Conservation (phyloP, 2,329 filamentous ascomycete species). For the Cordyceps farinosa region DNA sequence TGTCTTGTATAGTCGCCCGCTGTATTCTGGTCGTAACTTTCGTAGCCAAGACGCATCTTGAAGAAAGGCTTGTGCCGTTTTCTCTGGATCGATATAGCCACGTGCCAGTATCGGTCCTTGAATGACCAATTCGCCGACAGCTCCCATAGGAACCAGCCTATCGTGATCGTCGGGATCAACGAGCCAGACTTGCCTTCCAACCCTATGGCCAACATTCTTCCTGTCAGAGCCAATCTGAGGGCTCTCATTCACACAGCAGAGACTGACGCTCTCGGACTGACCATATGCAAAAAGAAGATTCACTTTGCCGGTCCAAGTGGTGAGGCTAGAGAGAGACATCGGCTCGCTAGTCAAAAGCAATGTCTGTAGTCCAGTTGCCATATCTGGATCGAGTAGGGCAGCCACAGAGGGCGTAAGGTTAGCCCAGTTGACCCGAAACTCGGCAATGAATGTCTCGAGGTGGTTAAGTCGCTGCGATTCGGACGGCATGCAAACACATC, state of each 20-base stretch:
- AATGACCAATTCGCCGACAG: conserved; percentile 22
- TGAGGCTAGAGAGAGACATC: not conserved
- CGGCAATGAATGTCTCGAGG: conserved; percentile 16
- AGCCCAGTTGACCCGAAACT: conserved; percentile 15
- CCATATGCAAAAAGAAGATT: conserved; percentile 6
- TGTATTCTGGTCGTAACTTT: not conserved
- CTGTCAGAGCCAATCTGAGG: not conserved
- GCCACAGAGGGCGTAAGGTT: conserved; percentile 14
- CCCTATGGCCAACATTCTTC: conserved; percentile 14
- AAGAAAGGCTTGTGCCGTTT: conserved; percentile 25
- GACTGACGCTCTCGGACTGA: not conserved
- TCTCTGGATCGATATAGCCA: conserved; percentile 19
- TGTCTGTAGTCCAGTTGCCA: not conserved
- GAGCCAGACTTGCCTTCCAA: conserved; percentile 11
- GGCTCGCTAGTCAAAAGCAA: not conserved
- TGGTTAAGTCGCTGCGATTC: conserved; percentile 15
- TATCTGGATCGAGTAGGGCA: not conserved
- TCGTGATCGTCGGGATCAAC: conserved; percentile 13
- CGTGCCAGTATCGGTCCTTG: conserved; percentile 20
- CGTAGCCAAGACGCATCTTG: not conserved
- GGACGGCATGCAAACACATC: conserved; percentile 18
- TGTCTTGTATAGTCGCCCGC: conserved; percentile 39
- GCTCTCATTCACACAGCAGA: not conserved
- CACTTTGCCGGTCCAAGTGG: not conserved
- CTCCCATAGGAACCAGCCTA: conserved; percentile 18